These are phyloP conservation scores for Aspergillus piperis DNA, from an alignment of 2,329 filamentous ascomycete species.

Conservation along the genomic window DNA sequence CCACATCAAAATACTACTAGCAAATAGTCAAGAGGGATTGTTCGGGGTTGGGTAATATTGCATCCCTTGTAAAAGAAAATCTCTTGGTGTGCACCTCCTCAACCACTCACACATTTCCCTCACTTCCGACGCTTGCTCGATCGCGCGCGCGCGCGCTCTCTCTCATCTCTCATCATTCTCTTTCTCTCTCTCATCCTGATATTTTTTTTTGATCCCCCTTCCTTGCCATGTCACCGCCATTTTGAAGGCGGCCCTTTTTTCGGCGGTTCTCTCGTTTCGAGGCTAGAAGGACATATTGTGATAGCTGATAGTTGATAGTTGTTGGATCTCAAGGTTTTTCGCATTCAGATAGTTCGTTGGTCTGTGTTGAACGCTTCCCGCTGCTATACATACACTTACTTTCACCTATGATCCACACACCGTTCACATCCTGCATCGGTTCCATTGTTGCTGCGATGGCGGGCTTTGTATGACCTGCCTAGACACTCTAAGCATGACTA, in stretches of 20 bases:
- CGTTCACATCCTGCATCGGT: slow-evolving; percentile 25
- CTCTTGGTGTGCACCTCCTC: background rate
- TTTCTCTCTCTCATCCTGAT: background rate
- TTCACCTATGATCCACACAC: slow-evolving; percentile 21
- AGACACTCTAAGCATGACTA: background rate
- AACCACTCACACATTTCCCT: slow-evolving; percentile 3
- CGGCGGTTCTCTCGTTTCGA: slow-evolving; percentile 2
- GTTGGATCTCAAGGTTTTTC: background rate
- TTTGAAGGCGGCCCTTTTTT: slow-evolving; percentile 4
- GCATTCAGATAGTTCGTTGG: slow-evolving; percentile 11
- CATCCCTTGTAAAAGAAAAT: slow-evolving; percentile 3
- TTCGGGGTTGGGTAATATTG: slow-evolving; percentile 1
- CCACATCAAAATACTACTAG: background rate
- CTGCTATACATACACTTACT: slow-evolving; percentile 13
- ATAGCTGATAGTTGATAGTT: background rate
- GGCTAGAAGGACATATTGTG: background rate
- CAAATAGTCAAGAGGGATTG: background rate
- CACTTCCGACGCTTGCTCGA: background rate
- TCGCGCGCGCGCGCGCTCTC: background rate
- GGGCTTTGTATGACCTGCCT: background rate
- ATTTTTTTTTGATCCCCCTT: background rate
- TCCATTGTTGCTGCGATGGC: background rate
- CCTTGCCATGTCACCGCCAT: slow-evolving; percentile 15
- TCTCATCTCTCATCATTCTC: background rate
- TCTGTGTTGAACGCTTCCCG: slow-evolving; percentile 19